Conservation (phyloP, 176 grass and related monocot species). For the Pontederia paniculata region DNA sequence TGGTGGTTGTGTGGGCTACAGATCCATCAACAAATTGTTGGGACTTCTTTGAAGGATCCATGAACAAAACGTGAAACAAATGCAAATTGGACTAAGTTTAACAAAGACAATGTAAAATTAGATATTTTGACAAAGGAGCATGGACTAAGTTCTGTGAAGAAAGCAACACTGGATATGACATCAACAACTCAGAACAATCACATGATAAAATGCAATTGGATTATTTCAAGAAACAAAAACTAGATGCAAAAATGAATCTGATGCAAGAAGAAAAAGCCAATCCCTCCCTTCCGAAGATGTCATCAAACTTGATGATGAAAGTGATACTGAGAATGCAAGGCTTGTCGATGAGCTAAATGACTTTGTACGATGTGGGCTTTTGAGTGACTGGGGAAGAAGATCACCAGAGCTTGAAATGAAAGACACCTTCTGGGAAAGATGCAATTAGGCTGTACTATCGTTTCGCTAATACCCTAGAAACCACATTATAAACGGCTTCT, state of each 20-base stretch:
- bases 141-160: no score
- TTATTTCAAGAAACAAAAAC: background rate
- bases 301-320: slow-evolving; percentile 30
- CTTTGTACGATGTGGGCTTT: slow-evolving; percentile 36
- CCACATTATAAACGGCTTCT: slow-evolving; percentile 47
- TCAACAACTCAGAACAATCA: no score
- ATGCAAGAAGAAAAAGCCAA: background rate
- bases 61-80: no score
- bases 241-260: background rate
- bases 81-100: no score
- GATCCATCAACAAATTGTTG: background rate
- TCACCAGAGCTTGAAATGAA: slow-evolving; percentile 36
- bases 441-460: slow-evolving; percentile 37
- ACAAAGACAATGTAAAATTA: no score
- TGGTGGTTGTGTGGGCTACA: background rate
- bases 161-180: background rate
- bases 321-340: slow-evolving; percentile 23
- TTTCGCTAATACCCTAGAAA: slow-evolving; percentile 45
- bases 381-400: slow-evolving; percentile 36
- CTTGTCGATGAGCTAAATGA: slow-evolving; percentile 47
- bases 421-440: slow-evolving; percentile 28
- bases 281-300: slow-evolving; percentile 10
- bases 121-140: no score
- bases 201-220: background rate
- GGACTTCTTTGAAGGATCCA: background rate